Percentiles rank a stretch among this genome's conserved stretches.
Conservation (phyloP, 108 stramenopile genomes). For the Nitzschia sp. region DNA sequence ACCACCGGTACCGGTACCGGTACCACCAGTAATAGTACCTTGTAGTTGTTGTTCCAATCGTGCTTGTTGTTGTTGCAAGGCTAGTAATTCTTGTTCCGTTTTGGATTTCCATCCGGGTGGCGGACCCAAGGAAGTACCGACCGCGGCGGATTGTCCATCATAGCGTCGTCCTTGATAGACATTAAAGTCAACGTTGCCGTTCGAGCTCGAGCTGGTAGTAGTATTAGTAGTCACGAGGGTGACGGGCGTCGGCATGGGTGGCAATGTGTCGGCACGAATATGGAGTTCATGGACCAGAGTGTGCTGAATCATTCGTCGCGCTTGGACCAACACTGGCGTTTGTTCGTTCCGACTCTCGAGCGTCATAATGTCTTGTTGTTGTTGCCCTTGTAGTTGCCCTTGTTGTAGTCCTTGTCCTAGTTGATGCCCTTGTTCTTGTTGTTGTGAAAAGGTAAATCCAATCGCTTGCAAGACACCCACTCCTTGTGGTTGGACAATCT, state of each 20-base stretch:
- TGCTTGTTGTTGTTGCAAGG: conserved; percentile 16
- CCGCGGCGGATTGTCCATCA: conserved; percentile 65
- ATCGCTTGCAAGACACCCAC: conserved; percentile 68
- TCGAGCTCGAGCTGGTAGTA: background rate
- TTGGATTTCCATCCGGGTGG: conserved; percentile 59
- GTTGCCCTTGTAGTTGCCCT: too few relatives aligned
- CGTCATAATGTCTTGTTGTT: conserved; percentile 4
- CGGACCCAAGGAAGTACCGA: conserved; percentile 58
- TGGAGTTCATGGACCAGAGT: conserved; percentile 47
- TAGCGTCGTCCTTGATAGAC: conserved; percentile 62
- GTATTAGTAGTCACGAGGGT: background rate
- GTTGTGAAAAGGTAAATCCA: conserved; percentile 63
- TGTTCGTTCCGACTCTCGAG: background rate
- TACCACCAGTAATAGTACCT: too few relatives aligned
- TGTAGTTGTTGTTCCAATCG: conserved; percentile 15
- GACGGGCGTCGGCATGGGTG: conserved; percentile 12
- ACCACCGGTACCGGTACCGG: too few relatives aligned
- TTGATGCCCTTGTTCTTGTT: too few relatives aligned
- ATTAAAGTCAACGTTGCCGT: too few relatives aligned
- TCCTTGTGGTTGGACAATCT: conserved; percentile 51
- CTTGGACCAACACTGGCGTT: conserved; percentile 34
- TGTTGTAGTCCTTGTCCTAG: too few relatives aligned
- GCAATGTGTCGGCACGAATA: conserved; percentile 45
- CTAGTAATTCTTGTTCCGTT: conserved; percentile 34
- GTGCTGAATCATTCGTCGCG: conserved; percentile 40